A percentile compares a stretch with the other conserved stretches of the same genome.
Evolutionary conservation across 805 yeast genomes (phyloP).

Genomic region (Candida qinlingensis): DNA sequence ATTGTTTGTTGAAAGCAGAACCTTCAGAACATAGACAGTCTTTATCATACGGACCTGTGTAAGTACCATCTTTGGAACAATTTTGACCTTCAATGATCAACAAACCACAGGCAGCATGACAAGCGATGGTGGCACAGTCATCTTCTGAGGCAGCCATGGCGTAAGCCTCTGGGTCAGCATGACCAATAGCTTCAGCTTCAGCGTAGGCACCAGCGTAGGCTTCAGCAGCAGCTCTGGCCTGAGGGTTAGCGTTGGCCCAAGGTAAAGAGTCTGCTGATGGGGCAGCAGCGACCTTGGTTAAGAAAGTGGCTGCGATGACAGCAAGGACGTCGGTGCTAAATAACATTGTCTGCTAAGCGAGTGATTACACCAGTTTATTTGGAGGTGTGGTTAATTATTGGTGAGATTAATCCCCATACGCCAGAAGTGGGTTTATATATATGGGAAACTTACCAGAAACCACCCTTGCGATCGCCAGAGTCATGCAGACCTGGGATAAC

Average conservation of each 20-base stretch:
- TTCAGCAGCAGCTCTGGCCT: neutral
- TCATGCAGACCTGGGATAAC: too few species aligned
- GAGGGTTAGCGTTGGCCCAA: neutral
- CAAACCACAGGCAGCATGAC: constrained; percentile 29
- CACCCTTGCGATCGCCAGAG: too few species aligned
- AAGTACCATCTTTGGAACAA: constrained; percentile 18
- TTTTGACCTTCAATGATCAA: constrained; percentile 26
- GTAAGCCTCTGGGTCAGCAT: constrained; percentile 19
- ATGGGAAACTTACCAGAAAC: too few species aligned
- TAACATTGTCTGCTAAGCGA: neutral
- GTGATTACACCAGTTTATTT: neutral
- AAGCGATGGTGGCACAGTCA: constrained; percentile 23
- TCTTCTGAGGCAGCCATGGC: constrained; percentile 22
- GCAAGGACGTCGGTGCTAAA: neutral
- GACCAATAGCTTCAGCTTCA: constrained; percentile 13
- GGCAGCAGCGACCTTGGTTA: neutral
- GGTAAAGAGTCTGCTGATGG: neutral
- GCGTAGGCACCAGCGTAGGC: constrained; percentile 10
- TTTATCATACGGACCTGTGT: constrained; percentile 17
- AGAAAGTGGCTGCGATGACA: neutral
- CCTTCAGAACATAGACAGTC: constrained; percentile 25
- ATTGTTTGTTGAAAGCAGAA: constrained; percentile 20
- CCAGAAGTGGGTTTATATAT: too few species aligned
- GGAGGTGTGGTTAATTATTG: too few species aligned
- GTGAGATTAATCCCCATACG: too few species aligned